A percentile compares a stretch with the other conserved stretches of the same genome.
phyloP scores from a whole-genome alignment of 2,329 filamentous ascomycete species.

The Sclerotinia borealis region DNA sequence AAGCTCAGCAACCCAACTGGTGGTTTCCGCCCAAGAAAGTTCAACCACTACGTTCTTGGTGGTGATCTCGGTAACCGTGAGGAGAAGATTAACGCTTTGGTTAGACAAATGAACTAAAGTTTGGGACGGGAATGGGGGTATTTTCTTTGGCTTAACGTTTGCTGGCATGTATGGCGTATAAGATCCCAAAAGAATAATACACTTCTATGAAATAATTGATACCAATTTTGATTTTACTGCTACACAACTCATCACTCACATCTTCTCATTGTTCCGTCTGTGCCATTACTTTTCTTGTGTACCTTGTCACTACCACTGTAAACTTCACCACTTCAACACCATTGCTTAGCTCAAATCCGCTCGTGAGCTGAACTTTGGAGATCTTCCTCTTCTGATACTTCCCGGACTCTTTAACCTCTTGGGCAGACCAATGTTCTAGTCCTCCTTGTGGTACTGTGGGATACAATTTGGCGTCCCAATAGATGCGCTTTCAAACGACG shows the following conservation, averaged over 20 bases:
- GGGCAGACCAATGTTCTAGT: neutral
- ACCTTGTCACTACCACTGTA: neutral
- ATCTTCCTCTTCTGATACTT: neutral
- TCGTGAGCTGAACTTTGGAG: neutral
- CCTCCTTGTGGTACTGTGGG: neutral
- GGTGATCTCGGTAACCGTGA: slow-evolving; percentile 98
- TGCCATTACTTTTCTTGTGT: neutral
- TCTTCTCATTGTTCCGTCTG: neutral
- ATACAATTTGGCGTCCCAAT: neutral
- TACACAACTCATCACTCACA: neutral
- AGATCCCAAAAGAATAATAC: slow-evolving; percentile 21
- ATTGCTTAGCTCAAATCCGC: neutral
- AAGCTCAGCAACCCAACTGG: slow-evolving; percentile 98
- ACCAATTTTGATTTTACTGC: slow-evolving; percentile 8
- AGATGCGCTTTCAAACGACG: neutral
- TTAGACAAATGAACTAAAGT: slow-evolving; percentile 18
- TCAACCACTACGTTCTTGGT: slow-evolving; percentile 51
- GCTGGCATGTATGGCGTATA: slow-evolving; percentile 24
- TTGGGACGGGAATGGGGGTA: slow-evolving; percentile 11
- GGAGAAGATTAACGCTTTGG: slow-evolving; percentile 47
- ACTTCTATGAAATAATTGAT: slow-evolving; percentile 8
- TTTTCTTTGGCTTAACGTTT: slow-evolving; percentile 18
- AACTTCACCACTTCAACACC: neutral
- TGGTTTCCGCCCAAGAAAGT: slow-evolving; percentile 94
- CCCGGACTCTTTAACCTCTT: no score